Evolutionary conservation across 352 stramenopile genomes (phyloP), one percentile per base, ranked within the genome.

Genomic region (Pythium chondricola): DNA sequence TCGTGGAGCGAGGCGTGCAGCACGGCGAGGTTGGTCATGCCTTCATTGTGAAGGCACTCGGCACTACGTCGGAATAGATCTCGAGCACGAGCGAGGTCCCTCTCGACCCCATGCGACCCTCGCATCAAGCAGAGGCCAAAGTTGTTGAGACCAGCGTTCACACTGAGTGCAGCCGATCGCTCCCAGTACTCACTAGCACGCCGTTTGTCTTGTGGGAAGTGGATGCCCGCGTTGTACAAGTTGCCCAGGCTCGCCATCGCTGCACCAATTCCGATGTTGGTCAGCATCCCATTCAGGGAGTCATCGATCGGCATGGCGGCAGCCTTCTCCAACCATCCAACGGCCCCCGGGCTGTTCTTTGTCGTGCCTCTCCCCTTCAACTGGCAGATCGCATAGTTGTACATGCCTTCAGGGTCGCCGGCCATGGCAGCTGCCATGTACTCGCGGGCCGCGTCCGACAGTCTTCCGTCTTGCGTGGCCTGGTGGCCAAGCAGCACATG

Each of bases 61-160:
- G 45, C 45, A 16, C 45, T 52, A 24, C 32, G 45, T 5, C 45
- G 45, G n/a, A 52, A 44, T 14, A 52, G n/a, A 17, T 52, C 45
- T 6, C 45, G 22, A 2, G 45, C 45, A 8, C 24, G 21, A 13
- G 45, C 4, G 6, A 52, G 45, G 36, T 52, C 45, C 17, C 36
- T 21, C n/a, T 27, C 14, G 6, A 52, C 33, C 13, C 45, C 45
- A n/a, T n/a, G n/a, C 5, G 16, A 35, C 1, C 45, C 32, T 4
- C 37, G 24, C n/a, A 52, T 36, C 1, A 43, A 26, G 20, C 45
- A 52, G 6, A 37, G 7, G 2, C 22, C 45, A 24, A 52, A 18
- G 1, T 25, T 37, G 25, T 52, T 52, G 22, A 43, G 35, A 4
- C 45, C 45, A n/a, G n/a, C n/a, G 6, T 11, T 26, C 13, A 21